These are phyloP conservation scores for Discostella stelligera DNA, from an alignment of 352 stramenopile species.

Conservation along the genomic window DNA sequence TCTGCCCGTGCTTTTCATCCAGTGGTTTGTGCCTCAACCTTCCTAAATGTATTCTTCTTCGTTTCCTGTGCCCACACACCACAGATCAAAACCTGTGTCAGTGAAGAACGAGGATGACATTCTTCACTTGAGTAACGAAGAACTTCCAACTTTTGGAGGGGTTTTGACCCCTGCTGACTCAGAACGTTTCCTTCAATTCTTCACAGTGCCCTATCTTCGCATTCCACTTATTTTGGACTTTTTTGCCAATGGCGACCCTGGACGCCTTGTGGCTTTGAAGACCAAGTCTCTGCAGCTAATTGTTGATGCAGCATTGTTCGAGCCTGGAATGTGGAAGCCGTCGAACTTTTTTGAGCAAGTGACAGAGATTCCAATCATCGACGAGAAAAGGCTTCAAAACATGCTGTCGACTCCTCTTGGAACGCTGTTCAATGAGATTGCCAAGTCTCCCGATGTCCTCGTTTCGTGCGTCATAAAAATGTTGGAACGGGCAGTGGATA, in stretches of 20 bases:
- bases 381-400: constrained; percentile 72
- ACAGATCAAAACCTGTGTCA: constrained; percentile 72
- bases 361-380: constrained; percentile 76
- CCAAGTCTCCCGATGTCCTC: constrained; percentile 90
- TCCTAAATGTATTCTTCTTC: constrained; percentile 1
- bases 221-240: constrained; percentile 97
- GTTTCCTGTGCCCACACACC: constrained; percentile 16
- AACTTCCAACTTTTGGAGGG: constrained; percentile 94
- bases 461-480: constrained; percentile 84
- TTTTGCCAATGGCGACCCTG: constrained; percentile 89
- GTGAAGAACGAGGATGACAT: constrained; percentile 92
- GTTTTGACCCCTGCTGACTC: constrained; percentile 94
- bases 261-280: constrained; percentile 78
- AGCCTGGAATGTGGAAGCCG: constrained; percentile 88
- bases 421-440: constrained; percentile 96
- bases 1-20: not conserved
- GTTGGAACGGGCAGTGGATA: constrained; percentile 87
- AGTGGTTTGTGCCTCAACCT: constrained; percentile 1
- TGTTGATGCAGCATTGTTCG: constrained; percentile 87
- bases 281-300: constrained; percentile 87
- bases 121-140: constrained; percentile 90
- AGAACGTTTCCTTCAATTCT: constrained; percentile 97
- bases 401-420: constrained; percentile 93
- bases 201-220: constrained; percentile 97
- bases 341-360: constrained; percentile 75